phyloP scores from a whole-genome alignment of 495 filamentous ascomycete genomes.

The Neurospora africana region DNA sequence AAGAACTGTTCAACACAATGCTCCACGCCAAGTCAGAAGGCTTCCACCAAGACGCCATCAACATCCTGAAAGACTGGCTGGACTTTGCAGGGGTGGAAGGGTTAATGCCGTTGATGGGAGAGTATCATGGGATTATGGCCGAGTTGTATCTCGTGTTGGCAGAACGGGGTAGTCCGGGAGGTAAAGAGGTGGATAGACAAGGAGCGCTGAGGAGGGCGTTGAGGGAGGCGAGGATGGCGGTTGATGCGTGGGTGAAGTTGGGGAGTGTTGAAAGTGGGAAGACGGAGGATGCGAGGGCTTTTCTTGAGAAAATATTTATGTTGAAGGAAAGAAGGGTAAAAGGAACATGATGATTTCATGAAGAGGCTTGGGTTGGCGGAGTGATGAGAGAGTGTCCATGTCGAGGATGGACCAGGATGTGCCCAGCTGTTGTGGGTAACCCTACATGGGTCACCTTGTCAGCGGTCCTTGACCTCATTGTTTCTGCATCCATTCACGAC shows the following conservation, averaged over 20 bases:
- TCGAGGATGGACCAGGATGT: background rate
- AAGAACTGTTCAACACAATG: slow-evolving; percentile 20
- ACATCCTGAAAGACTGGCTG: slow-evolving; percentile 22
- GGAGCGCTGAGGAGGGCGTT: slow-evolving; percentile 17
- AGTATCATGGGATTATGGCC: slow-evolving; percentile 29
- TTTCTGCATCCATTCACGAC: background rate
- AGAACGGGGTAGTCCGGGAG: slow-evolving; percentile 15
- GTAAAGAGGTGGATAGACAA: slow-evolving; percentile 1
- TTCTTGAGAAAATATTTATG: slow-evolving; percentile 11
- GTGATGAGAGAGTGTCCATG: background rate
- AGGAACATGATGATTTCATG: background rate
- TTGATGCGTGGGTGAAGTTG: slow-evolving; percentile 26
- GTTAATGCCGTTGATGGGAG: slow-evolving; percentile 20
- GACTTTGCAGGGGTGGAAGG: slow-evolving; percentile 24
- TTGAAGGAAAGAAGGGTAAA: background rate
- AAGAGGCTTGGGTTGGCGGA: background rate
- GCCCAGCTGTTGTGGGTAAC: background rate
- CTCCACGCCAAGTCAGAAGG: slow-evolving; percentile 18
- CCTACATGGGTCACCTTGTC: background rate
- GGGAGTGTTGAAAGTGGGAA: slow-evolving; percentile 25
- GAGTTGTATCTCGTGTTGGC: slow-evolving; percentile 24
- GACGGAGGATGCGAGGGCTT: slow-evolving; percentile 17
- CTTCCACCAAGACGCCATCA: slow-evolving; percentile 27
- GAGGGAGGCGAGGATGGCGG: slow-evolving; percentile 26
- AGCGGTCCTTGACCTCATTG: background rate